These are phyloP conservation scores for Lentinus tigrinus DNA, from an alignment of 768 basidiomycete species.

Conservation along the genomic window DNA sequence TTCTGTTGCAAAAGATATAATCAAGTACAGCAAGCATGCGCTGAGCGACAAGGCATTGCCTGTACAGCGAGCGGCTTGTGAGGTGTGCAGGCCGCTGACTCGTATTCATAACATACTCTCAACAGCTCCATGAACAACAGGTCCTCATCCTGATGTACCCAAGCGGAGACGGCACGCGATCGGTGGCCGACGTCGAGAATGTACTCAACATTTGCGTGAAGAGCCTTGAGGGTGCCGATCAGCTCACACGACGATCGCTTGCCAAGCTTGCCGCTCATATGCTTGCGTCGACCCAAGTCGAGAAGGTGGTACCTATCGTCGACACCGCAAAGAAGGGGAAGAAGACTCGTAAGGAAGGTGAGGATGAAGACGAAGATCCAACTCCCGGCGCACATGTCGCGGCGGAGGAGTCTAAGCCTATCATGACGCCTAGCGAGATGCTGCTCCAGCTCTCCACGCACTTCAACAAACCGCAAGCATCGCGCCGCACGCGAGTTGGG, in stretches of 20 bases:
- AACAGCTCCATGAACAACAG: constrained; percentile 24
- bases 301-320: constrained; percentile 44
- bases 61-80: constrained; percentile 80
- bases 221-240: constrained; percentile 80
- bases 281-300: constrained; percentile 79
- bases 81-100: constrained; percentile 43
- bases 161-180: constrained; percentile 51
- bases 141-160: constrained; percentile 60
- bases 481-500: constrained; percentile 76
- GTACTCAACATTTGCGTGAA: constrained; percentile 67
- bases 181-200: constrained; percentile 73
- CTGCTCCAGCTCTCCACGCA: constrained; percentile 72
- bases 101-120: constrained; percentile 14
- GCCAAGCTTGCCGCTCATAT: constrained; percentile 81
- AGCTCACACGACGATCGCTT: constrained; percentile 76
- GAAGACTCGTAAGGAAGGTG: constrained; percentile 47
- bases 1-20: constrained; percentile 69
- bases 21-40: constrained; percentile 77
- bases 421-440: constrained; percentile 79
- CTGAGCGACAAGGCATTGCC: constrained; percentile 82
- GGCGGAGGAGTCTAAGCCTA: constrained; percentile 54
- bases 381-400: constrained; percentile 44
- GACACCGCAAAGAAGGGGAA: constrained; percentile 58
- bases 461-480: constrained; percentile 71
- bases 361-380: constrained; percentile 53